Evolutionary conservation across 768 basidiomycete genomes (phyloP).

Genomic region (Rhodocollybia butyracea): DNA sequence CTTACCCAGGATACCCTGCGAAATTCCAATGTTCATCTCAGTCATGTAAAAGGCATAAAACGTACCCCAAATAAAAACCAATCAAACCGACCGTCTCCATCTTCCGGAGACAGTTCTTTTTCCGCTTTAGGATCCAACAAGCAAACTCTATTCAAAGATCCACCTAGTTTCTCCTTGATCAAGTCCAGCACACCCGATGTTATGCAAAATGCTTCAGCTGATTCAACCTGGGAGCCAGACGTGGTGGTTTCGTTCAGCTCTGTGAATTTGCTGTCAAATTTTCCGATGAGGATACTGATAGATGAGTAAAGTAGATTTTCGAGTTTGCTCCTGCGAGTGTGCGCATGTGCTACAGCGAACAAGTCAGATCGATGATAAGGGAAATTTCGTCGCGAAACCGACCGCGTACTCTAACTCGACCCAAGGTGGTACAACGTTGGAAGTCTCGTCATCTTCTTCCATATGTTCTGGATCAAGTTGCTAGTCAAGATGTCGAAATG

Average conservation of each 20-base stretch:
- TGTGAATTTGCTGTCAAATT: slow-evolving; percentile 44
- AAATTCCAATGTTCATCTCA: neutral
- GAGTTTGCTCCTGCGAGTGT: slow-evolving; percentile 63
- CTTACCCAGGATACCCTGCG: slow-evolving; percentile 59
- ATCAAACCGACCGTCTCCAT: slow-evolving; percentile 71
- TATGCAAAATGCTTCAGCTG: slow-evolving; percentile 44
- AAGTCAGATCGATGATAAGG: slow-evolving; percentile 7
- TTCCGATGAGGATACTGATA: slow-evolving; percentile 66
- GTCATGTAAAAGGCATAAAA: slow-evolving; percentile 4
- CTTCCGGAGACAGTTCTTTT: slow-evolving; percentile 64
- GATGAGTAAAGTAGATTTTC: slow-evolving; percentile 79
- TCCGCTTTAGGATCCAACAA: slow-evolving; percentile 91
- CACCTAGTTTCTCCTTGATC: slow-evolving; percentile 37
- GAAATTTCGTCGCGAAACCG: slow-evolving; percentile 19
- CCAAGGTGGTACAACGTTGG: slow-evolving; percentile 79
- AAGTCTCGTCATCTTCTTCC: slow-evolving; percentile 85
- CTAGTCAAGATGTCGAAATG: neutral
- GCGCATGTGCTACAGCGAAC: slow-evolving; percentile 72
- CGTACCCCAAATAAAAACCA: slow-evolving; percentile 91
- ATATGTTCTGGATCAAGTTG: slow-evolving; percentile 67
- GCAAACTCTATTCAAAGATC: slow-evolving; percentile 65
- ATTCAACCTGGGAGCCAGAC: neutral
- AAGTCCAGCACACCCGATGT: slow-evolving; percentile 54
- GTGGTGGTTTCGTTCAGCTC: slow-evolving; percentile 8
- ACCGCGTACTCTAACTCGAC: slow-evolving; percentile 90